A percentile compares a stretch with the other conserved stretches of the same genome.
phyloP scores from a whole-genome alignment of 2,329 filamentous ascomycete species.

The Triangularia verruculosa region DNA sequence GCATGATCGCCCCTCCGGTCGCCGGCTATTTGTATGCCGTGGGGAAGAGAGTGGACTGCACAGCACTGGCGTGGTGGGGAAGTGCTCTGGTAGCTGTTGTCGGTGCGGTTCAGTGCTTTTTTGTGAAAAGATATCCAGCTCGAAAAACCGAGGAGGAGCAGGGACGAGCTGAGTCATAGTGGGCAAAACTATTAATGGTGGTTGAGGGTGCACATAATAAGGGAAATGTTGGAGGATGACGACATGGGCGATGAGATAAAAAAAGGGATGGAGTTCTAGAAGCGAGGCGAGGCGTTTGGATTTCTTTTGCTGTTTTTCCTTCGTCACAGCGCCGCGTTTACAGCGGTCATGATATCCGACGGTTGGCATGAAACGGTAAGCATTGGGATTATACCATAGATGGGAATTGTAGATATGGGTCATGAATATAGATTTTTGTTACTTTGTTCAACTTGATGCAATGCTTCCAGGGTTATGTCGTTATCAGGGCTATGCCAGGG shows the following conservation, averaged over 20 bases:
- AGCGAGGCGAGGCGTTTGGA: not conserved
- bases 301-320: slow-evolving; percentile 1
- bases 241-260: not conserved
- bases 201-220: not conserved
- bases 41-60: slow-evolving; percentile 58
- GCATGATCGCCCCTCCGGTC: slow-evolving; percentile 65
- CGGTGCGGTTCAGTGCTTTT: slow-evolving; percentile 60
- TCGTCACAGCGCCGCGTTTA: not conserved
- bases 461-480: not conserved
- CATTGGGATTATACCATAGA: not conserved
- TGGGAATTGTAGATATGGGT: not conserved
- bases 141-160: not conserved
- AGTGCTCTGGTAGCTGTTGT: slow-evolving; percentile 55
- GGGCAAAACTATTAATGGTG: not conserved
- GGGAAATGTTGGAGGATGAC: slow-evolving; percentile 3
- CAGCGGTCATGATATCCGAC: not conserved
- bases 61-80: slow-evolving; percentile 62
- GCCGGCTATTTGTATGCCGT: slow-evolving; percentile 61
- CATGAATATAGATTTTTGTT: not conserved
- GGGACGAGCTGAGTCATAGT: slow-evolving; percentile 17
- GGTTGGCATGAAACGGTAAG: not conserved
- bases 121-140: slow-evolving; percentile 37
- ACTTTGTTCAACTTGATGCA: not conserved
- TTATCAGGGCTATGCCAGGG: not conserved
- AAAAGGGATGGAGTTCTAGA: not conserved